A percentile compares a stretch with the other conserved stretches of the same genome.
These are phyloP conservation scores for Exophiala oligosperma DNA, from an alignment of 2,329 filamentous ascomycete species.

Conservation along the genomic window DNA sequence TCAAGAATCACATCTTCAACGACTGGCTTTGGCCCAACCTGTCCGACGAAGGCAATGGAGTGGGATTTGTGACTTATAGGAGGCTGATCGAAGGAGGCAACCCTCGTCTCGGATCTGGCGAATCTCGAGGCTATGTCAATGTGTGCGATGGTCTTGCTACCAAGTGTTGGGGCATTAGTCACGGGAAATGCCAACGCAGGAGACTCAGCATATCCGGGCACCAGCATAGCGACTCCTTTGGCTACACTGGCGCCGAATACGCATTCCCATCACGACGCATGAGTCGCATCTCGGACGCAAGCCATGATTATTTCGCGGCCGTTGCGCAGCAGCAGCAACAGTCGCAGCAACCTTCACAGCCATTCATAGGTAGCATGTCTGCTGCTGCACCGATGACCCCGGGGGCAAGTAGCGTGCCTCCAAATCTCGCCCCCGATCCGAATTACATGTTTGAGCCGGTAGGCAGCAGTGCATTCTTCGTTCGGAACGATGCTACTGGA, in stretches of 20 bases:
- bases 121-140: conserved; percentile 80
- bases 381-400: conserved; percentile 24
- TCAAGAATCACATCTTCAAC: conserved; percentile 96
- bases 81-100: conserved; percentile 87
- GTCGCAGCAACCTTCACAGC: conserved; percentile 2
- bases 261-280: conserved; percentile 41
- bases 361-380: conserved; percentile 3
- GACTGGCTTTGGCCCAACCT: conserved; percentile 97
- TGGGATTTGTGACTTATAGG: conserved; percentile 87
- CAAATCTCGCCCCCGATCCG: conserved; percentile 24
- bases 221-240: conserved; percentile 55
- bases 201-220: conserved; percentile 55
- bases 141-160: conserved; percentile 87
- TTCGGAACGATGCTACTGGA: conserved; percentile 69
- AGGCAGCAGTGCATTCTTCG: conserved; percentile 91
- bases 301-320: conserved; percentile 28
- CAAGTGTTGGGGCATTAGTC: conserved; percentile 82
- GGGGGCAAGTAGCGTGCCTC: conserved; percentile 27
- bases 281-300: conserved; percentile 28
- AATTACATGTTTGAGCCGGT: conserved; percentile 44
- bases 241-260: conserved; percentile 49
- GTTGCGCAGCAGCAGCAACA: conserved; percentile 26
- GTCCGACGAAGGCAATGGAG: conserved; percentile 92
- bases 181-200: conserved; percentile 81
- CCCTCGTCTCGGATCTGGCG: conserved; percentile 75